These are phyloP conservation scores for Chaetomiaceae sp. DNA, from an alignment of 2,329 filamentous ascomycete species.

Conservation along the genomic window DNA sequence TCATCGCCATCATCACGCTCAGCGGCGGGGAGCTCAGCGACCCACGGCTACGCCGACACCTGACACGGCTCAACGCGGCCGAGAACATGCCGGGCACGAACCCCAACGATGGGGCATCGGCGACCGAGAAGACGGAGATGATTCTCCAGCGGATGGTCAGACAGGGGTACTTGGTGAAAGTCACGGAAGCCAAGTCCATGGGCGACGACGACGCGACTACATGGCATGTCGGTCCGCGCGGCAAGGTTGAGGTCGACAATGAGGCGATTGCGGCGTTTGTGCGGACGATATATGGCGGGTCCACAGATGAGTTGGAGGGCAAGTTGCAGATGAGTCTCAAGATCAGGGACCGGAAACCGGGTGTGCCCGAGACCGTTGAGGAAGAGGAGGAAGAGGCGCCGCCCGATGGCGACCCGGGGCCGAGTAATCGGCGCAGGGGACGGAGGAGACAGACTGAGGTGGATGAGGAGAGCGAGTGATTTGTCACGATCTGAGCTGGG, in stretches of 20 bases:
- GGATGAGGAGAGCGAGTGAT: conserved; percentile 16
- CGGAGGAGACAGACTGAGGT: conserved; percentile 14
- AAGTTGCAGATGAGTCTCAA: conserved; percentile 60
- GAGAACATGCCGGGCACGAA: conserved; percentile 65
- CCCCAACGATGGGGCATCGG: conserved; percentile 21
- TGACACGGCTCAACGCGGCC: conserved; percentile 71
- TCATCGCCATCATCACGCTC: conserved; percentile 73
- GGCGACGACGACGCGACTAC: conserved; percentile 73
- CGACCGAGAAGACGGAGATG: conserved; percentile 59
- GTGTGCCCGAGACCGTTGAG: conserved; percentile 13
- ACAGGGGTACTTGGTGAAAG: conserved; percentile 78
- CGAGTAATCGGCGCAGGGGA: conserved; percentile 16
- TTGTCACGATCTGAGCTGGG: neutral
- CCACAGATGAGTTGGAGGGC: conserved; percentile 51
- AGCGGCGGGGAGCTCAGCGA: conserved; percentile 71
- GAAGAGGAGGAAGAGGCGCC: conserved; percentile 11
- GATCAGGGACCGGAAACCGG: conserved; percentile 34
- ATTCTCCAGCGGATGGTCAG: conserved; percentile 69
- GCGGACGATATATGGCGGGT: conserved; percentile 53
- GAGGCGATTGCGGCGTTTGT: conserved; percentile 70
- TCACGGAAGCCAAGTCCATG: conserved; percentile 56
- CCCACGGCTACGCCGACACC: conserved; percentile 69
- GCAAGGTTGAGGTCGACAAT: conserved; percentile 78
- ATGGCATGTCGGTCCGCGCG: conserved; percentile 80
- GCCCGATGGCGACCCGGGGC: conserved; percentile 18